Evolutionary conservation across 1,284 basidiomycete species (phyloP).

Genomic region (Trichosporon sp.): DNA sequence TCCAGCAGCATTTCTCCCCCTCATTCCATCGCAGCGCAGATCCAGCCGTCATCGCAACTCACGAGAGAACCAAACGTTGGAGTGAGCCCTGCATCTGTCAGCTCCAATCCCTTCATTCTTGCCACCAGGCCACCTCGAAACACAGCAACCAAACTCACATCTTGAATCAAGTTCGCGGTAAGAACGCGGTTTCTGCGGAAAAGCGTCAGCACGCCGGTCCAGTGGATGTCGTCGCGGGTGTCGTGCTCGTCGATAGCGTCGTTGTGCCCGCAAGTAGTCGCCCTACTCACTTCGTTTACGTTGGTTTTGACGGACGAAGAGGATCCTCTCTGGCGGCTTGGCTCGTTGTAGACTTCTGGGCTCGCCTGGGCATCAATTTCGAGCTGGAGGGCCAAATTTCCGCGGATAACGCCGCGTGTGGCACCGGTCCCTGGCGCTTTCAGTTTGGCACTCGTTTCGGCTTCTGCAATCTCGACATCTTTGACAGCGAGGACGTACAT

Average conservation of each 20-base stretch:
- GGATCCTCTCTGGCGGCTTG: background rate
- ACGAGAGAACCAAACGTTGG: constrained; percentile 51
- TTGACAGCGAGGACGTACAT: background rate
- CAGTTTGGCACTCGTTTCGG: background rate
- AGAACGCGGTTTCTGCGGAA: constrained; percentile 10
- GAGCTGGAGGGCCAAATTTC: constrained; percentile 2
- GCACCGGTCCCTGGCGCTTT: background rate
- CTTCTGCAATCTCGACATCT: background rate
- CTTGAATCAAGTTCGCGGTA: constrained; percentile 15
- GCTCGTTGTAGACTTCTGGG: background rate
- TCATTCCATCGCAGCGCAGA: background rate
- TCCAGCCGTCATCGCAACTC: constrained; percentile 18
- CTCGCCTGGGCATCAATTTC: background rate
- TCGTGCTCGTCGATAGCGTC: background rate
- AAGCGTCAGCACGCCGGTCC: background rate
- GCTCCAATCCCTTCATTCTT: background rate
- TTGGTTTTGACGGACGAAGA: constrained; percentile 15
- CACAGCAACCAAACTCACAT: constrained; percentile 21
- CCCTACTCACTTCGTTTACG: constrained; percentile 18
- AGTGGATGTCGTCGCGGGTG: background rate
- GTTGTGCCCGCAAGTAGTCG: background rate
- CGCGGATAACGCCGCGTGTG: background rate
- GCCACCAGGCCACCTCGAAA: background rate
- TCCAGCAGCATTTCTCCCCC: background rate
- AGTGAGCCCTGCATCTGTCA: constrained; percentile 46